Percentiles rank a stretch among this genome's conserved stretches.
Conservation (phyloP, 2,329 filamentous ascomycete genomes). For the Cytospora mali region DNA sequence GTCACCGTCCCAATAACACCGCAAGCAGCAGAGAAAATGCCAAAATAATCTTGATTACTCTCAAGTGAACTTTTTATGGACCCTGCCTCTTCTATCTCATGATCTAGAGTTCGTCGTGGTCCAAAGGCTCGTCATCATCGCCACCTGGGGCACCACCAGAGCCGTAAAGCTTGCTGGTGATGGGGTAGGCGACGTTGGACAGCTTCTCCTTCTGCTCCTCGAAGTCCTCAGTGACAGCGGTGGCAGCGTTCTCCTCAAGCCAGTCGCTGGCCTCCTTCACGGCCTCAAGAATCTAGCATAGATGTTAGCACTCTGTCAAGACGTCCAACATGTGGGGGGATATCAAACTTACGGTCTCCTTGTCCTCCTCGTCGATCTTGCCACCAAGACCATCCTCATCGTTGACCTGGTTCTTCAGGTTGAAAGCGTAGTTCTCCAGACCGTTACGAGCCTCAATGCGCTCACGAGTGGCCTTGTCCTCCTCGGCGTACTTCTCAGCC, state of each 20-base stretch:
- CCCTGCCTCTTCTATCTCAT: slow-evolving; percentile 1
- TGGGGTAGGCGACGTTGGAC: slow-evolving; percentile 93
- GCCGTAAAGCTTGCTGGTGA: slow-evolving; percentile 95
- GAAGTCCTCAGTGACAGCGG: slow-evolving; percentile 89
- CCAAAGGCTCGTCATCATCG: slow-evolving; percentile 70
- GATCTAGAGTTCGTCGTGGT: slow-evolving; percentile 77
- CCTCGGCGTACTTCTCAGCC: slow-evolving; percentile 97
- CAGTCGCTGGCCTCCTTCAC: slow-evolving; percentile 97
- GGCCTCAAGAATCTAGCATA: slow-evolving; percentile 74
- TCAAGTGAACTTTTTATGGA: slow-evolving; percentile 24
- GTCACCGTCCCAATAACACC: slow-evolving; percentile 23
- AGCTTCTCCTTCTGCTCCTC: slow-evolving; percentile 99
- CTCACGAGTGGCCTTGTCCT: slow-evolving; percentile 97
- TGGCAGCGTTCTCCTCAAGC: slow-evolving; percentile 91
- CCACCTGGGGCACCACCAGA: slow-evolving; percentile 63
- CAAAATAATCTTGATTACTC: slow-evolving; percentile 24
- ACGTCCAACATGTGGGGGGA: not conserved
- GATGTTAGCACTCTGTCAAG: slow-evolving; percentile 39
- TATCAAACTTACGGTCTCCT: slow-evolving; percentile 76
- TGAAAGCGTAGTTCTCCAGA: slow-evolving; percentile 99
- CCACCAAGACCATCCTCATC: slow-evolving; percentile 95
- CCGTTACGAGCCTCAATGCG: slow-evolving; percentile 96
- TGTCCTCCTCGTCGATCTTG: slow-evolving; percentile 98
- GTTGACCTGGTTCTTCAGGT: slow-evolving; percentile 98
- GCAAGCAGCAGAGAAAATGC: slow-evolving; percentile 20